These are phyloP conservation scores for Salvia splendens DNA, from an alignment of 257 asterid species.

Conservation along the genomic window DNA sequence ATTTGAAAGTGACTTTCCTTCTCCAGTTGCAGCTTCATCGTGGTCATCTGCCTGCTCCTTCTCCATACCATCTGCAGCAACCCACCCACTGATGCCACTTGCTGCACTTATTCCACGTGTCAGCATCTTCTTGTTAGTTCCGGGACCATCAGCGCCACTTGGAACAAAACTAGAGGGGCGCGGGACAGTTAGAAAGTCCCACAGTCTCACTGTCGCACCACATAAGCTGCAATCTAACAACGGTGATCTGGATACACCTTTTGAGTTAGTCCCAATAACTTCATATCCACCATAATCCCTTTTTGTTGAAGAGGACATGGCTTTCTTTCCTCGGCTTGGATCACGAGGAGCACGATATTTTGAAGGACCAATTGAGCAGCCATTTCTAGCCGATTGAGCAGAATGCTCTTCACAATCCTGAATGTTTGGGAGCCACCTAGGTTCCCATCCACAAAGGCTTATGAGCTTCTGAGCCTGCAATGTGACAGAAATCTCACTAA, in stretches of 20 bases:
- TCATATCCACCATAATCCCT: conserved; percentile 50
- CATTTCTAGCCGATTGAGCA: conserved; percentile 95
- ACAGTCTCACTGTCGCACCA: conserved; percentile 93
- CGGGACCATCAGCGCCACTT: conserved; percentile 72
- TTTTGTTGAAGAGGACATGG: conserved; percentile 65
- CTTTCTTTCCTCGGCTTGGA: conserved; percentile 80
- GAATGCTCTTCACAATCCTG: conserved; percentile 99
- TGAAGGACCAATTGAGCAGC: conserved; percentile 78
- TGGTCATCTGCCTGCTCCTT: conserved; percentile 81
- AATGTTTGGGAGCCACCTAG: conserved; percentile 98
- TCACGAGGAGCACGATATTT: conserved; percentile 64
- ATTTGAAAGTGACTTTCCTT: conserved; percentile 81
- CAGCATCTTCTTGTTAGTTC: conserved; percentile 80
- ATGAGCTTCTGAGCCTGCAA: conserved; percentile 91
- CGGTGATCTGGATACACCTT: conserved; percentile 78
- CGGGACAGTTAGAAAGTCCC: conserved; percentile 81
- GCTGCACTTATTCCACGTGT: conserved; percentile 98
- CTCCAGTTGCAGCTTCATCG: conserved; percentile 87
- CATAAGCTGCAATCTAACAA: conserved; percentile 96
- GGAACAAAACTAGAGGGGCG: conserved; percentile 85
- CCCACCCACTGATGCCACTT: conserved; percentile 96
- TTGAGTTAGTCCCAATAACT: conserved; percentile 56
- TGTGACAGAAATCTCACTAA: conserved; percentile 20
- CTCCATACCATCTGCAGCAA: conserved; percentile 70
- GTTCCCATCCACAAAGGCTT: conserved; percentile 99